phyloP scores from a whole-genome alignment of 768 basidiomycete species.

The Serendipita sp. region DNA sequence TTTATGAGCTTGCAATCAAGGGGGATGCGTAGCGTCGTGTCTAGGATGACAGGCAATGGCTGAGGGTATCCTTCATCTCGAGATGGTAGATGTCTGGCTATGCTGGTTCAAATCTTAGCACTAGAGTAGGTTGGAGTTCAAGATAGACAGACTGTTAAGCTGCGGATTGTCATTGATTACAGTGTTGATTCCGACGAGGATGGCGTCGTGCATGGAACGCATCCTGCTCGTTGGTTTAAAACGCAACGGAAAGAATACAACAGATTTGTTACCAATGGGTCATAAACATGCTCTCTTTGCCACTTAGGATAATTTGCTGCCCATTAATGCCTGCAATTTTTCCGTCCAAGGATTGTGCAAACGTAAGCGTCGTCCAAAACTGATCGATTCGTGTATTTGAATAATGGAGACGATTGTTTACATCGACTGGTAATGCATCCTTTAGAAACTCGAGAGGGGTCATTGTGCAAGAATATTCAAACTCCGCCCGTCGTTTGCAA shows the following conservation, averaged over 20 bases:
- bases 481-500: too few species aligned
- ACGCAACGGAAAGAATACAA: not conserved
- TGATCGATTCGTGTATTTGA: too few species aligned
- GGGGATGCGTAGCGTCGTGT: conserved; percentile 52
- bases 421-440: too few species aligned
- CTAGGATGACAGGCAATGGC: conserved; percentile 78
- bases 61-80: conserved; percentile 15
- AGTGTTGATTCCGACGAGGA: conserved; percentile 81
- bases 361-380: conserved; percentile 31
- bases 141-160: conserved; percentile 53
- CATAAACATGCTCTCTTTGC: conserved; percentile 77
- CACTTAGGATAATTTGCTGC: conserved; percentile 66
- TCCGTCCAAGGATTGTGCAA: conserved; percentile 40
- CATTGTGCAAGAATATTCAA: too few species aligned
- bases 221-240: conserved; percentile 37
- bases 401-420: too few species aligned
- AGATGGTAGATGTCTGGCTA: conserved; percentile 17
- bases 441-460: too few species aligned
- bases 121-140: conserved; percentile 20
- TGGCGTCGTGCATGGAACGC: conserved; percentile 82
- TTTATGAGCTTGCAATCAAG: conserved; percentile 50
- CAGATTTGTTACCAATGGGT: conserved; percentile 65
- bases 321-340: conserved; percentile 69
- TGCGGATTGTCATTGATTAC: conserved; percentile 86
- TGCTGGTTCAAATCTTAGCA: conserved; percentile 3